Evolutionary conservation across 129 eudicot species (phyloP).

Genomic region (Deinandra increscens): DNA sequence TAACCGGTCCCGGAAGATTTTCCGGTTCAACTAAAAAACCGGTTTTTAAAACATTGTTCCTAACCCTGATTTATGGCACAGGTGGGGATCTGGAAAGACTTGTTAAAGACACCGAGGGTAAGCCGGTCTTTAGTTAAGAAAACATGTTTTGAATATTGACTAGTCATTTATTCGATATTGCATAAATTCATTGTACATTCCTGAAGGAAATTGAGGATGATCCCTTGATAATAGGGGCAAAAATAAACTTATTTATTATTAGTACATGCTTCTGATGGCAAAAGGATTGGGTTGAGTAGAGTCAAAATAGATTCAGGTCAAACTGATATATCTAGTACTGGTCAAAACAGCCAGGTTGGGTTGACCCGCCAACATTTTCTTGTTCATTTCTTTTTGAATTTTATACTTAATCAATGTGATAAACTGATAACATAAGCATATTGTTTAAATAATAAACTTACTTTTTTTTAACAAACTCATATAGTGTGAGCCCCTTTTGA

Average conservation of each 20-base stretch:
- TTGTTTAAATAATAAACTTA: no score
- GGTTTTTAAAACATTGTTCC: no score
- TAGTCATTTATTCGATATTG: neutral
- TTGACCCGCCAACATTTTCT: no score
- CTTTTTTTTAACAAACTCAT: no score
- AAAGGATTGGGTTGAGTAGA: neutral
- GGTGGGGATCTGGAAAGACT: conserved; percentile 90
- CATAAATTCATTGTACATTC: neutral
- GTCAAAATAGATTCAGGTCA: neutral
- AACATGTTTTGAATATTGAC: neutral
- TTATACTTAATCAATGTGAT: no score
- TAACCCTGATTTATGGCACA: conserved; percentile 37
- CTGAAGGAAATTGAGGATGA: neutral
- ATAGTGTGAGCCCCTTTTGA: no score
- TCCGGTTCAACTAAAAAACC: no score
- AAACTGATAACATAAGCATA: no score
- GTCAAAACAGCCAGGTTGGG: no score
- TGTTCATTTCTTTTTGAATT: no score
- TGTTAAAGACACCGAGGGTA: conserved; percentile 84
- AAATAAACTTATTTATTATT: neutral
- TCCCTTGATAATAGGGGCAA: neutral
- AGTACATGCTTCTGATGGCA: neutral
- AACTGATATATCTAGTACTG: no score
- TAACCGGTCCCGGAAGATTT: no score
- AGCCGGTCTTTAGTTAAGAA: conserved; percentile 20